These are phyloP conservation scores for Colletotrichum horii DNA, from an alignment of 2,329 filamentous ascomycete species.

Conservation along the genomic window DNA sequence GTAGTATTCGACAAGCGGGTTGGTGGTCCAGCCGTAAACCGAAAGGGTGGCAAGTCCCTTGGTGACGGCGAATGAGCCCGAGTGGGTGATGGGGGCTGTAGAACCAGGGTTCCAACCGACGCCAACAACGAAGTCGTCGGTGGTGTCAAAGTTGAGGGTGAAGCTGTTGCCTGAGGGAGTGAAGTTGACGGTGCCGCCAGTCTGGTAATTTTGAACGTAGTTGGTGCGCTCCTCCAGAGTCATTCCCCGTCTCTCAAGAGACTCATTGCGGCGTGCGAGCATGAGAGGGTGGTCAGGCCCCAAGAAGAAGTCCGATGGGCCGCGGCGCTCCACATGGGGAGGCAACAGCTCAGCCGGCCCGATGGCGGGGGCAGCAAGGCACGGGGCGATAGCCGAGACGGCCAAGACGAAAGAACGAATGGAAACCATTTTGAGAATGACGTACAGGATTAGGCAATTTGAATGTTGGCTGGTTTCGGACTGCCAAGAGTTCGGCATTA, in stretches of 20 bases:
- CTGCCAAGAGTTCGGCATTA: background rate
- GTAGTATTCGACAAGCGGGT: constrained; percentile 64
- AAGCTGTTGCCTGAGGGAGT: constrained; percentile 16
- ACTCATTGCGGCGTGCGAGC: background rate
- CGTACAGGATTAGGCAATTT: background rate
- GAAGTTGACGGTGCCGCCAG: constrained; percentile 21
- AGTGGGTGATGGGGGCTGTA: background rate
- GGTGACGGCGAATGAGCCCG: background rate
- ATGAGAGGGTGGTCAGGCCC: background rate
- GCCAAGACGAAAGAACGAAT: background rate
- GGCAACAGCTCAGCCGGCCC: background rate
- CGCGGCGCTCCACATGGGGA: background rate
- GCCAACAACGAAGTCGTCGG: constrained; percentile 23
- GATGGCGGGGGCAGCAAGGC: background rate
- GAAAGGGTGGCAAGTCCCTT: background rate
- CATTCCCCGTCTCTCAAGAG: background rate
- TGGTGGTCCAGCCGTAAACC: constrained; percentile 62
- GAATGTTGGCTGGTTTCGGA: background rate
- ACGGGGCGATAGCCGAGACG: constrained; percentile 29
- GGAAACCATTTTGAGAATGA: background rate
- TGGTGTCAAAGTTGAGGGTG: constrained; percentile 20
- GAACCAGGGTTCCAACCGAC: constrained; percentile 18
- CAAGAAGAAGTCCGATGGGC: background rate
- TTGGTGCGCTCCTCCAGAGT: constrained; percentile 7
- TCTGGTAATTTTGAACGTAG: constrained; percentile 23